phyloP scores from a whole-genome alignment of 345 rosid genomes.

The Eucalyptus sideroxylon region DNA sequence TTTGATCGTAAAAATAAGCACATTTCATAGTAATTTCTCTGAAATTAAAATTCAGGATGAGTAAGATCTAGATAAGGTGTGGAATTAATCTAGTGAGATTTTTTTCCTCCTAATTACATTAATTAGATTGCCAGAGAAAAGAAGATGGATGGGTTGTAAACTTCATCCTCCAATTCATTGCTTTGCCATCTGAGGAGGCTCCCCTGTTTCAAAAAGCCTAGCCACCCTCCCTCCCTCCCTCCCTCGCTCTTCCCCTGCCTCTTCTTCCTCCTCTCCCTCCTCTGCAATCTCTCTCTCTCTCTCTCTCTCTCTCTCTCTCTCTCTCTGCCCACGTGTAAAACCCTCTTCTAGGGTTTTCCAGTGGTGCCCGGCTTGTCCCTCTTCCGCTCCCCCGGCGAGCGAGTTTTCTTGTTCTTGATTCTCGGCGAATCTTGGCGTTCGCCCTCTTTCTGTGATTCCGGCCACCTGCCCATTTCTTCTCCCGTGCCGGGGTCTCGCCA shows the following conservation, averaged over 20 bases:
- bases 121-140: background rate
- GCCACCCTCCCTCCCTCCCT: background rate
- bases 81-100: background rate
- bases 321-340: background rate
- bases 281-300: background rate
- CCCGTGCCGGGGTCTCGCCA: background rate
- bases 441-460: background rate
- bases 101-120: background rate
- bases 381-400: background rate
- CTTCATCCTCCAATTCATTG: background rate
- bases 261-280: background rate
- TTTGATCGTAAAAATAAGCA: background rate
- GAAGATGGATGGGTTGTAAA: background rate
- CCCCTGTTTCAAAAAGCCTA: background rate
- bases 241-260: background rate
- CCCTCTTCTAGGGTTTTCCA: background rate
- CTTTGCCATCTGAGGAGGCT: background rate
- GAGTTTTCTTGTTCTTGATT: background rate
- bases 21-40: background rate
- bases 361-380: background rate
- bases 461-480: background rate
- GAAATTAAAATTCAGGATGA: background rate
- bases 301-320: background rate
- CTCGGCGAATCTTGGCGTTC: background rate
- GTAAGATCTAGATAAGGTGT: background rate